Conservation (phyloP, 345 rosid species). For the Excoecaria agallocha region DNA sequence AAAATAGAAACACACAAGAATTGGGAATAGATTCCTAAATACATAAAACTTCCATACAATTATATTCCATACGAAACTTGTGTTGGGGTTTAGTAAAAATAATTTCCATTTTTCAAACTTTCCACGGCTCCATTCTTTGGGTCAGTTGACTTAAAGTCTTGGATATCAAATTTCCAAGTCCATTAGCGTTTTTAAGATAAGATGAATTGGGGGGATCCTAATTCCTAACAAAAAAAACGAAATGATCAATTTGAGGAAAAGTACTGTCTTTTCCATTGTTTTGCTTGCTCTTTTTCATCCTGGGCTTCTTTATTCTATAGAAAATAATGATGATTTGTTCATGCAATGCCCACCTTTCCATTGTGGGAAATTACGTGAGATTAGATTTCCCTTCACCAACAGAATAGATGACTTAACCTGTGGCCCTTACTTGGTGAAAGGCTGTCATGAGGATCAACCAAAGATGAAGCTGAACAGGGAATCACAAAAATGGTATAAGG, state of each 20-base stretch:
- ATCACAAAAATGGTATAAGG: neutral
- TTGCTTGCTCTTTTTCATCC: neutral
- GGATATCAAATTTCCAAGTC: no score
- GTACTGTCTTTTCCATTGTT: neutral
- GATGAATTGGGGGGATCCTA: neutral
- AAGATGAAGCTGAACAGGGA: neutral
- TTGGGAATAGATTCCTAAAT: no score
- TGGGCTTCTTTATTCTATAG: neutral
- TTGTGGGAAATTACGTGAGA: neutral
- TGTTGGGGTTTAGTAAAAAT: no score
- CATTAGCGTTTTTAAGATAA: no score
- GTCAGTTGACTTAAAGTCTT: no score
- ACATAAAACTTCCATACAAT: no score
- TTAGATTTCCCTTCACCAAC: neutral
- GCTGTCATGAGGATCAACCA: neutral
- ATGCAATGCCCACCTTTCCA: neutral
- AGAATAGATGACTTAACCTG: neutral
- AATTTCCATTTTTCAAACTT: no score
- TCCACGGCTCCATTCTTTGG: no score
- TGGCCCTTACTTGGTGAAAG: neutral
- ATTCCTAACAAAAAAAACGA: no score
- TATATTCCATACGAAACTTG: no score
- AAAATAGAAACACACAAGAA: no score
- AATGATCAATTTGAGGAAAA: constrained; percentile 6
- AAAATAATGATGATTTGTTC: neutral